phyloP scores from a whole-genome alignment of 768 basidiomycete species.

The Sutorius australiensis region DNA sequence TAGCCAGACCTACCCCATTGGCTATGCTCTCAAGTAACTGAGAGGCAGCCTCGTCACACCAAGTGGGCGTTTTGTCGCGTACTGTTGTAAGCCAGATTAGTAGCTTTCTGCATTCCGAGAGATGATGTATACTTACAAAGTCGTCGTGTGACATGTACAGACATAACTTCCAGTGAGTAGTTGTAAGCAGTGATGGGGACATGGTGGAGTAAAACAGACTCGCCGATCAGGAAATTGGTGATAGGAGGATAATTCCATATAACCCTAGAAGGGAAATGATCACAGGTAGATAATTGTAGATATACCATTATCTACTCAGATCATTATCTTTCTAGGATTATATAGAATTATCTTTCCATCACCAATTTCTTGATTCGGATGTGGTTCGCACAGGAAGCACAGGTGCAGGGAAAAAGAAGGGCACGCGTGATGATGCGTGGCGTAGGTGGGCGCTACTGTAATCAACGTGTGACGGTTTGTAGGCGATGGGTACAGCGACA shows the following conservation, averaged over 20 bases:
- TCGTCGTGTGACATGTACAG: not conserved
- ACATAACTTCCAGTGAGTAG: not conserved
- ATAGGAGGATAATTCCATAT: no score
- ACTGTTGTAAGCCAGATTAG: not conserved
- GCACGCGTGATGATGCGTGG: no score
- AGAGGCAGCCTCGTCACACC: not conserved
- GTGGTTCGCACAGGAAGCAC: constrained; percentile 5
- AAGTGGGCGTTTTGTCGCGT: not conserved
- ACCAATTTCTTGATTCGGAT: no score
- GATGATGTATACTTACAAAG: not conserved
- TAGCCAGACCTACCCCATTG: not conserved
- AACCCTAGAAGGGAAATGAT: no score
- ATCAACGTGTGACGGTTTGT: constrained; percentile 16
- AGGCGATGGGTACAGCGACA: constrained; percentile 1
- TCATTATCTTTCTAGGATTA: no score
- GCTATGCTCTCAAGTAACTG: not conserved
- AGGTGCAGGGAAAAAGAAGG: not conserved
- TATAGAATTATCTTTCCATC: no score
- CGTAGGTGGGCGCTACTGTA: not conserved
- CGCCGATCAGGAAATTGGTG: no score
- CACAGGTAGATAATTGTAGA: no score
- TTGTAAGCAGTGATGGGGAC: no score
- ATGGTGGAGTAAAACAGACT: no score
- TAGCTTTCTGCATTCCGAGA: not conserved
- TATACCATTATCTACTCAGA: no score